Conservation (phyloP, 2,329 filamentous ascomycete genomes). For the Cladophialophora immunda region DNA sequence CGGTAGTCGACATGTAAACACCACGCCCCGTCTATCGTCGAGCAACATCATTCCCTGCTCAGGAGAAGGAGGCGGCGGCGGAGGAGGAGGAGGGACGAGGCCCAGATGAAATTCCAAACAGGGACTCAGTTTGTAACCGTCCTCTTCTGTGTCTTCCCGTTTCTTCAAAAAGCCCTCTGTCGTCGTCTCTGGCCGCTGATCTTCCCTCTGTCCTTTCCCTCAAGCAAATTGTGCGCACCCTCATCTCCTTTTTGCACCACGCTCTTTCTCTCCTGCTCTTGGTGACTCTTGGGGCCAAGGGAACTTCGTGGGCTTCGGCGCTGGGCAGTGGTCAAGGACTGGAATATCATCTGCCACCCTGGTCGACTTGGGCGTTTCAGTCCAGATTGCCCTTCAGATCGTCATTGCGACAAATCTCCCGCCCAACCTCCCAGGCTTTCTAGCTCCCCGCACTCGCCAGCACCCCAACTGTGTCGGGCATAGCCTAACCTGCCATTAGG, state of each 20-base stretch:
- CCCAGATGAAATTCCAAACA: constrained; percentile 3
- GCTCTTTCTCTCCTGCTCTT: constrained; percentile 3
- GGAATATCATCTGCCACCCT: constrained; percentile 11
- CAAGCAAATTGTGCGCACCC: not conserved
- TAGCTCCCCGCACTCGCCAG: constrained; percentile 26
- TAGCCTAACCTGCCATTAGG: constrained; percentile 21
- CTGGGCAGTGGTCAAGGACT: constrained; percentile 5
- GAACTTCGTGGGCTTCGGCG: constrained; percentile 2
- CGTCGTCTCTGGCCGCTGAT: constrained; percentile 11
- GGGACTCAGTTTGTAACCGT: constrained; percentile 17
- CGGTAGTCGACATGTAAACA: constrained; percentile 17
- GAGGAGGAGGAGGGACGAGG: not conserved
- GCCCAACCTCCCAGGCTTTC: constrained; percentile 11
- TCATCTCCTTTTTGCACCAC: constrained; percentile 10
- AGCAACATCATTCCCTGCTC: not conserved
- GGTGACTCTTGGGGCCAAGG: constrained; percentile 12
- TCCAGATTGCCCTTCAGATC: constrained; percentile 34
- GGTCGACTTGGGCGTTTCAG: constrained; percentile 30
- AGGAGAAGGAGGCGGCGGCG: too few species aligned
- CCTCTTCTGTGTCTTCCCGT: constrained; percentile 17
- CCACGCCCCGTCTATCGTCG: not conserved
- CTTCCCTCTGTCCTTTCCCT: constrained; percentile 15
- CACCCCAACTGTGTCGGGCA: constrained; percentile 19
- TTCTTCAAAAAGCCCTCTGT: constrained; percentile 18
- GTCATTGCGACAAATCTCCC: constrained; percentile 29